A percentile compares a stretch with the other conserved stretches of the same genome.
phyloP scores from a whole-genome alignment of 2,329 filamentous ascomycete genomes.

The Colletotrichum cereale region DNA sequence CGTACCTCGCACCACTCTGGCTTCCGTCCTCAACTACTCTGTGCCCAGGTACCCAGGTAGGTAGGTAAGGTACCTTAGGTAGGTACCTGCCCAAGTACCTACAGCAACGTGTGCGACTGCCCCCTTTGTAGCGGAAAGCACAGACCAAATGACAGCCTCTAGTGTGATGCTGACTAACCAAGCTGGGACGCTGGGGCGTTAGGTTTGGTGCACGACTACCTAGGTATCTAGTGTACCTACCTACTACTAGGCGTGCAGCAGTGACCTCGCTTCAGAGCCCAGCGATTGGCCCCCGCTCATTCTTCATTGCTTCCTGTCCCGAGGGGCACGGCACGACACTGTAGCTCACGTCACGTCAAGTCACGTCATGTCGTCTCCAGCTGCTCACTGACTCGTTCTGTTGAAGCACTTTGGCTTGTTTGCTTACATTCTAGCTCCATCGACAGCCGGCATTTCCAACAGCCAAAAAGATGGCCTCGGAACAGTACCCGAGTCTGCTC shows the following conservation, averaged over 20 bases:
- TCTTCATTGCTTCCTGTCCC: not conserved
- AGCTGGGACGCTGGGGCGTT: too few species aligned
- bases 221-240: too few species aligned
- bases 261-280: not conserved
- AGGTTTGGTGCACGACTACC: too few species aligned
- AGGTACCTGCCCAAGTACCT: too few species aligned
- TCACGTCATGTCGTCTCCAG: too few species aligned
- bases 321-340: not conserved
- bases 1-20: conserved; percentile 12
- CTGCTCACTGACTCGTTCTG: not conserved
- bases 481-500: conserved; percentile 63
- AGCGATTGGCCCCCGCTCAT: not conserved
- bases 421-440: not conserved
- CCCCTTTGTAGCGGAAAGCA: not conserved
- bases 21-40: conserved; percentile 8
- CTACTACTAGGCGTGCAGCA: too few species aligned
- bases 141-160: not conserved
- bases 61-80: too few species aligned
- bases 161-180: too few species aligned
- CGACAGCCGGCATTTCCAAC: not conserved
- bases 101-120: not conserved
- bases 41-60: too few species aligned
- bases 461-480: conserved; percentile 25
- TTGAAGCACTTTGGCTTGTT: not conserved
- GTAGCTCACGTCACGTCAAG: not conserved